A percentile compares a stretch with the other conserved stretches of the same genome.
phyloP scores from a whole-genome alignment of 495 filamentous ascomycete genomes.

The Trichoderma parareesei region DNA sequence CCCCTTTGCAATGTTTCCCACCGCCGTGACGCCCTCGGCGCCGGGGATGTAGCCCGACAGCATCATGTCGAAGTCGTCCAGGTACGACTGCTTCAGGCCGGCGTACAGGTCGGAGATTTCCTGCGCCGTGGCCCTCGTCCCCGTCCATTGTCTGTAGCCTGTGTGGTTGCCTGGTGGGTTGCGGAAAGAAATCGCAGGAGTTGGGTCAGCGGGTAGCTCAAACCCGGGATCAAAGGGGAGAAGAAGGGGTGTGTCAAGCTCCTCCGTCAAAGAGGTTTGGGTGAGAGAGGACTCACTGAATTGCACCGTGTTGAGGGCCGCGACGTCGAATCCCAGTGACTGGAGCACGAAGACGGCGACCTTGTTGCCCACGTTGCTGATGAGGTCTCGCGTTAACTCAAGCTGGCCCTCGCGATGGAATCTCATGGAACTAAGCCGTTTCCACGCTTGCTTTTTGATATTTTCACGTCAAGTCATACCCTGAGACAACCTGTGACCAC shows the following conservation, averaged over 20 bases:
- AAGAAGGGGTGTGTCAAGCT: too few species aligned
- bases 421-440: neutral
- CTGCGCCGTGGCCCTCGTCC: conserved; percentile 66
- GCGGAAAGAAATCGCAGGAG: neutral
- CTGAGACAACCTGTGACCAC: conserved; percentile 61
- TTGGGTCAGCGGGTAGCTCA: conserved; percentile 7
- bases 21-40: conserved; percentile 70
- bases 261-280: too few species aligned
- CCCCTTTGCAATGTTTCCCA: conserved; percentile 75
- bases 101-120: conserved; percentile 81
- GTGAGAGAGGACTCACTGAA: conserved; percentile 52
- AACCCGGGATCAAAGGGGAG: too few species aligned
- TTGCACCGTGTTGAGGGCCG: conserved; percentile 88
- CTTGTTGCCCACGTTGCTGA: conserved; percentile 91
- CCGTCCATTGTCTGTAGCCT: conserved; percentile 79
- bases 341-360: conserved; percentile 93
- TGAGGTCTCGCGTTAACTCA: neutral
- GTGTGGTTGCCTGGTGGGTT: conserved; percentile 72
- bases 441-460: conserved; percentile 1
- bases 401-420: neutral
- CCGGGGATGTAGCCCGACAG: conserved; percentile 89
- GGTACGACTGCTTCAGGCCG: conserved; percentile 71
- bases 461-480: conserved; percentile 34
- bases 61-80: conserved; percentile 84
- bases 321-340: conserved; percentile 84